phyloP scores from a whole-genome alignment of 1,284 basidiomycete species.

The Trametes pubescens region DNA sequence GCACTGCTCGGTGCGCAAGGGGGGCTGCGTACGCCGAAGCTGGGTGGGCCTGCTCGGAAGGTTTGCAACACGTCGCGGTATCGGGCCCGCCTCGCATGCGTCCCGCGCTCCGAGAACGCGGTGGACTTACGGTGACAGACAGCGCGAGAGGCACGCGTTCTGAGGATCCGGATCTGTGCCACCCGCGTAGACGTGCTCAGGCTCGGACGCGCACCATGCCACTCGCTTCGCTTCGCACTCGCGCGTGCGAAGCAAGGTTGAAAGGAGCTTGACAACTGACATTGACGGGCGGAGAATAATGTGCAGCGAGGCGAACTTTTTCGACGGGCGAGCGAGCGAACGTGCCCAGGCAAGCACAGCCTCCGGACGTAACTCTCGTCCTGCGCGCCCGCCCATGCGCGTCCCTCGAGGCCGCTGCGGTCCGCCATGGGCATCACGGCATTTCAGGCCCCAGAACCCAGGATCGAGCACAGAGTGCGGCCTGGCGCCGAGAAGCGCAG shows the following conservation, averaged over 20 bases:
- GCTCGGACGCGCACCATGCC: neutral
- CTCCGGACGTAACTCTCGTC: constrained; percentile 32
- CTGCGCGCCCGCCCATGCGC: constrained; percentile 7
- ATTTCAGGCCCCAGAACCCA: constrained; percentile 8
- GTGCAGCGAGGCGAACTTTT: neutral
- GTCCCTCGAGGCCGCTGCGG: neutral
- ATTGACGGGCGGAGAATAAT: neutral
- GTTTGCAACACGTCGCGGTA: neutral
- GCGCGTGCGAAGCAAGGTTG: neutral
- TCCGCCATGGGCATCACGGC: constrained; percentile 2
- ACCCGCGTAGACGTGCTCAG: neutral
- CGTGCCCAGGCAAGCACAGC: constrained; percentile 19
- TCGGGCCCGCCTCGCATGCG: neutral
- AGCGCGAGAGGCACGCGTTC: neutral
- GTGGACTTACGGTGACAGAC: neutral
- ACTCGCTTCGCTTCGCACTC: neutral
- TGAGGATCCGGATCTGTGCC: neutral
- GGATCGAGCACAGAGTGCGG: neutral
- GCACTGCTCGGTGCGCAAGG: too few species aligned
- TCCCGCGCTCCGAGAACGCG: neutral
- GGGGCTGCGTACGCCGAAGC: neutral
- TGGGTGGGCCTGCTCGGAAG: neutral
- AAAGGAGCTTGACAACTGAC: neutral
- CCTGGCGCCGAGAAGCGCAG: neutral
- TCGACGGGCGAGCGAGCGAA: neutral